Evolutionary conservation across 345 rosid genomes (phyloP).

Genomic region (Dimocarpus longan): DNA sequence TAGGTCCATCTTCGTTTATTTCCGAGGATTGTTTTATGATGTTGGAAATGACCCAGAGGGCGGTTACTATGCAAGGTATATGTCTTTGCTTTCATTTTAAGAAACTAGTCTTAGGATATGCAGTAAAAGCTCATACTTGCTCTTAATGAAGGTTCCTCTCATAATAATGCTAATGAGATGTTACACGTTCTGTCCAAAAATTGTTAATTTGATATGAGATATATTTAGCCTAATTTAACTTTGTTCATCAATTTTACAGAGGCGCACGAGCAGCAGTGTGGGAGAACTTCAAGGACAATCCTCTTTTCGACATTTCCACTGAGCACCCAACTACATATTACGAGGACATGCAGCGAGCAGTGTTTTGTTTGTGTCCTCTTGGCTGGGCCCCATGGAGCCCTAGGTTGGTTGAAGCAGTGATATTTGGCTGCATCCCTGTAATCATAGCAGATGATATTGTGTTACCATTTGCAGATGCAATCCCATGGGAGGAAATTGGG

Average conservation of each 20-base stretch:
- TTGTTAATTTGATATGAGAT: background rate
- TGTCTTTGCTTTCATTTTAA: slow-evolving; percentile 9
- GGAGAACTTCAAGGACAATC: slow-evolving; percentile 98
- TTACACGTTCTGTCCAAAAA: background rate
- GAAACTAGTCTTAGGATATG: slow-evolving; percentile 6
- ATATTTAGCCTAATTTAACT: background rate
- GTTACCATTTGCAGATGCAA: slow-evolving; percentile 94
- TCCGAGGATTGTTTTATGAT: slow-evolving; percentile 95
- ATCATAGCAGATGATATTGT: slow-evolving; percentile 98
- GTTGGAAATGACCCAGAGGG: slow-evolving; percentile 99
- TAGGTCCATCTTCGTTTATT: slow-evolving; percentile 92
- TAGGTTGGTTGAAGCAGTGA: slow-evolving; percentile 96
- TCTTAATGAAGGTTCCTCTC: background rate
- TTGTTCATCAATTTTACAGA: slow-evolving; percentile 44
- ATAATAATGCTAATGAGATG: background rate
- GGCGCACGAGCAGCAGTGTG: slow-evolving; percentile 99
- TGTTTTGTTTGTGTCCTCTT: slow-evolving; percentile 95
- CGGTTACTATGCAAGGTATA: slow-evolving; percentile 97
- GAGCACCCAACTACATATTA: slow-evolving; percentile 97
- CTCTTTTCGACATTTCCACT: slow-evolving; percentile 93
- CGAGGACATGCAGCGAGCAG: slow-evolving; percentile 97
- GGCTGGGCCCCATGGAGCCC: slow-evolving; percentile 99
- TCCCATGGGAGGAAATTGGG: slow-evolving; percentile 99
- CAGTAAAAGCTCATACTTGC: background rate
- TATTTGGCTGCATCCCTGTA: slow-evolving; percentile 99